These are phyloP conservation scores for Ceratobasidium sp. DNA, from an alignment of 1,284 basidiomycete species.

Conservation along the genomic window DNA sequence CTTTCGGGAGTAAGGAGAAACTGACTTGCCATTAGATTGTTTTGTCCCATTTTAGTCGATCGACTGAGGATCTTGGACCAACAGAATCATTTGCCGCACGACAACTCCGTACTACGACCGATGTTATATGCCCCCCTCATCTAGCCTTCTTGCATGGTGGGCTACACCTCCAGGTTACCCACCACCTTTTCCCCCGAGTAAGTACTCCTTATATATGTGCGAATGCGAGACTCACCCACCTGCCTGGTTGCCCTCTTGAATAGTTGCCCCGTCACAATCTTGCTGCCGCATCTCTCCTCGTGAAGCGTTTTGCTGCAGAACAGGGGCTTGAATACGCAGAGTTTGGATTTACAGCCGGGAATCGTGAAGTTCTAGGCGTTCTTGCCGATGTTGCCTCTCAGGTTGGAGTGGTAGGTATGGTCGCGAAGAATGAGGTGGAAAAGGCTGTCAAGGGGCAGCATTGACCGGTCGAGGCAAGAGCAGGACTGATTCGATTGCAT, in stretches of 20 bases:
- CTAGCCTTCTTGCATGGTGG: constrained; percentile 66
- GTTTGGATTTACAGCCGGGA: constrained; percentile 87
- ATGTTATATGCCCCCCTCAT: constrained; percentile 72
- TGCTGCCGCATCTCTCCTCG: constrained; percentile 76
- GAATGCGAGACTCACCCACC: not conserved
- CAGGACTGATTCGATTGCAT: not conserved
- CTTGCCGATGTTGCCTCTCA: constrained; percentile 83
- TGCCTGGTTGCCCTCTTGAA: not conserved
- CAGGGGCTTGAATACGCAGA: constrained; percentile 87
- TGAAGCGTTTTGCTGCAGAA: constrained; percentile 85
- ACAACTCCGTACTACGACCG: constrained; percentile 94
- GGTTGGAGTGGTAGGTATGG: constrained; percentile 73
- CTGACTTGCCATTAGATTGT: constrained; percentile 73
- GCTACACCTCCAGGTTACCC: constrained; percentile 91
- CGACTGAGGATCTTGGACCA: constrained; percentile 89
- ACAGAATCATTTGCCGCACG: constrained; percentile 90
- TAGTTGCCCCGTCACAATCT: constrained; percentile 89
- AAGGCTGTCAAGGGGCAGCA: constrained; percentile 28
- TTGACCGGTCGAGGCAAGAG: not conserved
- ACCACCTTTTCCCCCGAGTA: constrained; percentile 90
- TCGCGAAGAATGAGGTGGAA: constrained; percentile 60
- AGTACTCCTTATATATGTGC: not conserved
- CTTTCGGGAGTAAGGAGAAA: no score
- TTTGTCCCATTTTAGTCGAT: constrained; percentile 96
- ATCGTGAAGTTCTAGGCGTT: constrained; percentile 76